These are phyloP conservation scores for Xanthoconium separans DNA, from an alignment of 1,284 basidiomycete species.

Conservation along the genomic window DNA sequence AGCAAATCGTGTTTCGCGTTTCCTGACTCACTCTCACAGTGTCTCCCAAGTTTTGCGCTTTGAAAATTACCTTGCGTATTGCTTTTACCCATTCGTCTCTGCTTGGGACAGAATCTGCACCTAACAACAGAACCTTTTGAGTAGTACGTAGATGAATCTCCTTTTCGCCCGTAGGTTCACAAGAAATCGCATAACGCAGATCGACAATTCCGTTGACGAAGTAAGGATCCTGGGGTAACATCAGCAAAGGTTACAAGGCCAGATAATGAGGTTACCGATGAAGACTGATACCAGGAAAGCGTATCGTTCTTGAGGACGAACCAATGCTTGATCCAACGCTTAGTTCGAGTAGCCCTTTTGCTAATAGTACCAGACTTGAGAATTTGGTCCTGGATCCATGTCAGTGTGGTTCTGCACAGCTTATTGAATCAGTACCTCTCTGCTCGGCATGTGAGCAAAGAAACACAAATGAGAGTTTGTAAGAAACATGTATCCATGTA, in stretches of 20 bases:
- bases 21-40: constrained; percentile 72
- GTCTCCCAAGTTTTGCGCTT: constrained; percentile 94
- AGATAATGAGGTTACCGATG: constrained; percentile 53
- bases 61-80: constrained; percentile 89
- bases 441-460: constrained; percentile 90
- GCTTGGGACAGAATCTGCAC: constrained; percentile 77
- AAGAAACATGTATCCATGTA: constrained; percentile 96
- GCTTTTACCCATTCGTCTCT: constrained; percentile 94
- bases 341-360: constrained; percentile 84
- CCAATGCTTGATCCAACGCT: constrained; percentile 92
- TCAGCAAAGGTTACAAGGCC: constrained; percentile 9
- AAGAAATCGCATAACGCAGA: constrained; percentile 87
- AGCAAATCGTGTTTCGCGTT: not conserved
- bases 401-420: constrained; percentile 8
- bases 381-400: constrained; percentile 65
- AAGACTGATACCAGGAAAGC: constrained; percentile 93
- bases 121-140: constrained; percentile 70
- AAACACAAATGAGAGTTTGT: constrained; percentile 93
- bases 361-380: constrained; percentile 83
- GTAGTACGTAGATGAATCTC: constrained; percentile 80
- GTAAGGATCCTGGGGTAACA: constrained; percentile 75
- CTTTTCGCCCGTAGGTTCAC: constrained; percentile 74
- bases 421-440: constrained; percentile 60
- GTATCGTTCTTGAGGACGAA: constrained; percentile 92
- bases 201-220: constrained; percentile 96